These are phyloP conservation scores for Euphorbia schlechtendalii DNA, from an alignment of 441 rosid genomes.

Conservation along the genomic window DNA sequence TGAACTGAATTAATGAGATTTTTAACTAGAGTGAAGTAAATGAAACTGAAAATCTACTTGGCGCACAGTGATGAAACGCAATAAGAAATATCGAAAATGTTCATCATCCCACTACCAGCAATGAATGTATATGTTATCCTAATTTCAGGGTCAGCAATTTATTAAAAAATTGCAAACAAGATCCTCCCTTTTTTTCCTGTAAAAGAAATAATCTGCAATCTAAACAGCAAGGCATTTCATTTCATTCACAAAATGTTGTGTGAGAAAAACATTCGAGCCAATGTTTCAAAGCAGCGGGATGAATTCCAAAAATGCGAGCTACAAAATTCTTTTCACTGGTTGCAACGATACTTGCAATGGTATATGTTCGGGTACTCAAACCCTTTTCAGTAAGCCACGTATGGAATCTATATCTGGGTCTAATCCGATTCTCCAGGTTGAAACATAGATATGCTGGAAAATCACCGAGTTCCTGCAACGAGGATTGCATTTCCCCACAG, in stretches of 20 bases:
- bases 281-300: slow-evolving; percentile 50
- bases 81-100: too few relatives aligned
- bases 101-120: too few relatives aligned
- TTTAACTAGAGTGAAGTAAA: too few relatives aligned
- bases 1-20: too few relatives aligned
- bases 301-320: slow-evolving; percentile 42
- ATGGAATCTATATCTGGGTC: slow-evolving; percentile 47
- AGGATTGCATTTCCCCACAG: slow-evolving; percentile 33
- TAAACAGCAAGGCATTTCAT: neutral
- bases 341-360: slow-evolving; percentile 58
- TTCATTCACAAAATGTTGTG: slow-evolving; percentile 15
- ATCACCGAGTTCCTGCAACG: slow-evolving; percentile 35
- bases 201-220: too few relatives aligned
- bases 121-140: too few relatives aligned
- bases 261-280: slow-evolving; percentile 42
- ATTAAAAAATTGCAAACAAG: too few relatives aligned
- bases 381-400: slow-evolving; percentile 53
- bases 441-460: slow-evolving; percentile 55
- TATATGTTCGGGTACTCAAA: slow-evolving; percentile 31
- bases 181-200: too few relatives aligned
- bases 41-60: too few relatives aligned
- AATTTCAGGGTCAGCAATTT: too few relatives aligned
- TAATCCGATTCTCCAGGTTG: slow-evolving; percentile 57
- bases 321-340: slow-evolving; percentile 53
- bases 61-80: too few relatives aligned